Percentiles rank a stretch among this genome's conserved stretches.
These are phyloP conservation scores for Pythium dissotocum DNA, from an alignment of 352 stramenopile species.

Conservation along the genomic window DNA sequence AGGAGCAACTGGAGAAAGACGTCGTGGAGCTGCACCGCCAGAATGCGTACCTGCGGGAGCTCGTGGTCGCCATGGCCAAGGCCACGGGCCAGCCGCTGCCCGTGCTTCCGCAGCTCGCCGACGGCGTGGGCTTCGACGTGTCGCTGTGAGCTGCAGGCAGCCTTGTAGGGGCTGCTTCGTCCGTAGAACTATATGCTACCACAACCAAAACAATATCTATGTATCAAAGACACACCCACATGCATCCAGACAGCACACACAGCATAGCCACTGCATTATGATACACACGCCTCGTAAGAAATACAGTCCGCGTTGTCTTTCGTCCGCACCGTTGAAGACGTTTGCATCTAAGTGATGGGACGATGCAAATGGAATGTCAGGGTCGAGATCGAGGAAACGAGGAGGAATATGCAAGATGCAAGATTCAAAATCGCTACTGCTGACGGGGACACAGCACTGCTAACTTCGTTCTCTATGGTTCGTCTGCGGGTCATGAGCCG, in stretches of 20 bases:
- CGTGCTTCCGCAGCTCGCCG: conserved; percentile 13
- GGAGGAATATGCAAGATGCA: background rate
- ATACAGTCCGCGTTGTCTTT: background rate
- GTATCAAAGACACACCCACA: background rate
- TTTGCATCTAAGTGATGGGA: too few species aligned
- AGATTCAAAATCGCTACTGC: conserved; percentile 10
- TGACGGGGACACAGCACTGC: background rate
- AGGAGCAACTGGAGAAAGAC: conserved; percentile 27
- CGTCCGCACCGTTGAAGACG: background rate
- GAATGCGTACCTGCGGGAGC: conserved; percentile 24
- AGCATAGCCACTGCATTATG: too few species aligned
- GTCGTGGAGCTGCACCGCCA: conserved; percentile 28
- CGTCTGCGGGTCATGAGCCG: background rate
- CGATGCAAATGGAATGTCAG: background rate
- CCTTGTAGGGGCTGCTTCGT: too few species aligned
- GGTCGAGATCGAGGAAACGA: background rate
- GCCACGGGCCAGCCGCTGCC: conserved; percentile 20
- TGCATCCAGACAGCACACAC: too few species aligned
- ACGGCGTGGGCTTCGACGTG: conserved; percentile 13
- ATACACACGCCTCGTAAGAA: background rate
- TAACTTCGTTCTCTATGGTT: conserved; percentile 21
- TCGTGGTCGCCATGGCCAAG: conserved; percentile 29
- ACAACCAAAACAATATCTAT: conserved; percentile 14
- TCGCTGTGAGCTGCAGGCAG: conserved; percentile 5
- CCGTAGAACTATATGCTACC: too few species aligned